Percentiles rank a stretch among this genome's conserved stretches.
phyloP scores from a whole-genome alignment of 441 rosid genomes.

The Francoa sonchifolia region DNA sequence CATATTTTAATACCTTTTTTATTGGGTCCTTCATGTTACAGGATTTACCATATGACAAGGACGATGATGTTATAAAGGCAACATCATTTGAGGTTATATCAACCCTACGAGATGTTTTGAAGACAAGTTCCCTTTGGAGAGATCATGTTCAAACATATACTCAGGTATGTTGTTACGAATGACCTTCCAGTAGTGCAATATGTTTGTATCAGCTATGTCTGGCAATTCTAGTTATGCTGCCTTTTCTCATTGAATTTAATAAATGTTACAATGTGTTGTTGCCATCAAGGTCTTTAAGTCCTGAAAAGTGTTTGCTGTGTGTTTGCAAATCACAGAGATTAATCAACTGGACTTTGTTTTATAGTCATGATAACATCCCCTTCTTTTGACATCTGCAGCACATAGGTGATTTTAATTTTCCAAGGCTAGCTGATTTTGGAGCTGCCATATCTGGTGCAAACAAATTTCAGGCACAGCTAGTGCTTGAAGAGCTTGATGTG shows the following conservation, averaged over 20 bases:
- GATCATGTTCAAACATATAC: constrained; percentile 93
- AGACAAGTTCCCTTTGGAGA: constrained; percentile 90
- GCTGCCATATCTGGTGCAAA: constrained; percentile 97
- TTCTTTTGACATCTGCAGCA: constrained; percentile 42
- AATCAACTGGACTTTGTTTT: background rate
- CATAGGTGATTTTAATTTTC: constrained; percentile 84
- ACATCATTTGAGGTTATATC: constrained; percentile 96
- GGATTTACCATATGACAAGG: constrained; percentile 90
- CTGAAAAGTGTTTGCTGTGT: background rate
- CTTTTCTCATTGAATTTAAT: too few species aligned
- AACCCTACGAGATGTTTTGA: constrained; percentile 86
- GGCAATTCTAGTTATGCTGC: too few species aligned
- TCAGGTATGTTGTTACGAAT: constrained; percentile 48
- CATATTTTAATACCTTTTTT: constrained; percentile 6
- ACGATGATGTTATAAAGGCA: constrained; percentile 95
- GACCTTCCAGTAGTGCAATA: too few species aligned
- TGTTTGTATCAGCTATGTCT: too few species aligned
- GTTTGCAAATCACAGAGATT: constrained; percentile 3
- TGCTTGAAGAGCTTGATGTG: constrained; percentile 98
- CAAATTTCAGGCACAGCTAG: constrained; percentile 77
- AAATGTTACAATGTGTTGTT: too few species aligned
- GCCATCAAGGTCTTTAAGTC: too few species aligned
- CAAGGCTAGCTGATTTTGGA: constrained; percentile 92
- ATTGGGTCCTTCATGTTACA: constrained; percentile 18
- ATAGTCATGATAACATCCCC: background rate